Base-by-base conservation (phyloP, 2,329 filamentous ascomycete species). In the Colletotrichum tofieldiae region DNA sequence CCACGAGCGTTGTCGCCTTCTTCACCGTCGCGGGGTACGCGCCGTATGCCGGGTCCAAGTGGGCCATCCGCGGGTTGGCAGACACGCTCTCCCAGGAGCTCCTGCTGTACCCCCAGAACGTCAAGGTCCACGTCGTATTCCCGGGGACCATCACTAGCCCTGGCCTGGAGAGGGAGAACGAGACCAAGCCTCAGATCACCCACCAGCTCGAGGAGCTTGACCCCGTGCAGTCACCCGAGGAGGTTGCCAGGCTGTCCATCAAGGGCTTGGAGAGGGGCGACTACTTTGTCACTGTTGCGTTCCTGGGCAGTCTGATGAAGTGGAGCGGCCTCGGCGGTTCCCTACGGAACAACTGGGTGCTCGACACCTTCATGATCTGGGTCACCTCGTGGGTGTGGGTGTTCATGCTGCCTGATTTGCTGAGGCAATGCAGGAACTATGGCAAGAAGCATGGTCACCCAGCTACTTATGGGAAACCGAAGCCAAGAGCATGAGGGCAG, bases 21-120 rank as follows among this genome's bases (percentile, higher is more conserved):
- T 91, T 93, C 77, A 90, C 94, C 16, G 82, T 98, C 43, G 89
- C 92, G 16, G 96, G 96, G 35, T 99, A 99, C 82, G 88, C 87
- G 0, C 89, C 94, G 0, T 99, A 99, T 82, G 89, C 91, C 0
- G 94, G 96, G 3, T 88, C 93, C 67, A 99, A 99, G 84, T 92
- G 92, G 65, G 96, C 96, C 1, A 86, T 99, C 75, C 91, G 94
- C 70, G 92, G 91, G 20, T 87, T 99, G 18, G 93, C 93, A 65
- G 96, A 99, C 80, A 92, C 92, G 0, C 86, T 99, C 61, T 91
- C 90, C 29, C 94, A 96, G 79, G 96, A 99, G 83, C 85, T 97
- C 54, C 86, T 94, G 77, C 85, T 98, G 63, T 99, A 98, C 85
- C 95, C 95, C 55, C 92, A 92, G 65, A 89, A 92, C 54, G 92